These are phyloP conservation scores for Penicillium olsonii DNA, from an alignment of 2,329 filamentous ascomycete genomes.

Conservation along the genomic window DNA sequence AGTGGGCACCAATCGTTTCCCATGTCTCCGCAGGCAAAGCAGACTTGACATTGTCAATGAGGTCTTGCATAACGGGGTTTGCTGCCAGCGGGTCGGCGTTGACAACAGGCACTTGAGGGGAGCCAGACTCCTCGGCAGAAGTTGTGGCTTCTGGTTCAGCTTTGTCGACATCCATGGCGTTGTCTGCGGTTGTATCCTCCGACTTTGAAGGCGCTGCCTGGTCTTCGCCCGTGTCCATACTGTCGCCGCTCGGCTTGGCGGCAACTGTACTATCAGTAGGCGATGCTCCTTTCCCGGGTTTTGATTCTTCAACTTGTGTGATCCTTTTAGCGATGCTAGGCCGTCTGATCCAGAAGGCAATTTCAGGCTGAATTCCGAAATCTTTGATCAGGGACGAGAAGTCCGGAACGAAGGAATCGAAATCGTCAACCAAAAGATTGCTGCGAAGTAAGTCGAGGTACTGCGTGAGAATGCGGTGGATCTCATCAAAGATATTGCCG, in stretches of 20 bases:
- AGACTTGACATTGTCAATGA: slow-evolving; percentile 69
- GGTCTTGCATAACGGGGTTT: slow-evolving; percentile 70
- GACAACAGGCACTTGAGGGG: slow-evolving; percentile 14
- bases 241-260: slow-evolving; percentile 31
- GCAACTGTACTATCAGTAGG: slow-evolving; percentile 26
- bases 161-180: slow-evolving; percentile 39
- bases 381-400: slow-evolving; percentile 72
- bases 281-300: slow-evolving; percentile 30
- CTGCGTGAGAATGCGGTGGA: slow-evolving; percentile 80
- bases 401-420: slow-evolving; percentile 75
- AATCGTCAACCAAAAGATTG: slow-evolving; percentile 73
- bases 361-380: slow-evolving; percentile 74
- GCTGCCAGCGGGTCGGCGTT: slow-evolving; percentile 52
- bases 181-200: slow-evolving; percentile 22
- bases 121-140: slow-evolving; percentile 16
- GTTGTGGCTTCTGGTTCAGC: slow-evolving; percentile 21
- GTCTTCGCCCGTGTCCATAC: slow-evolving; percentile 38
- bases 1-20: slow-evolving; percentile 71
- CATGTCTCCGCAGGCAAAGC: slow-evolving; percentile 65
- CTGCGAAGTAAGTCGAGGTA: slow-evolving; percentile 86
- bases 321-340: slow-evolving; percentile 71
- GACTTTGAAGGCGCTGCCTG: slow-evolving; percentile 20
- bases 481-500: slow-evolving; percentile 84
- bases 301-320: slow-evolving; percentile 40
- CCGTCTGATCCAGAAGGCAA: slow-evolving; percentile 84